Conservation (phyloP, 2,329 filamentous ascomycete species). For the Penicillium sp. region DNA sequence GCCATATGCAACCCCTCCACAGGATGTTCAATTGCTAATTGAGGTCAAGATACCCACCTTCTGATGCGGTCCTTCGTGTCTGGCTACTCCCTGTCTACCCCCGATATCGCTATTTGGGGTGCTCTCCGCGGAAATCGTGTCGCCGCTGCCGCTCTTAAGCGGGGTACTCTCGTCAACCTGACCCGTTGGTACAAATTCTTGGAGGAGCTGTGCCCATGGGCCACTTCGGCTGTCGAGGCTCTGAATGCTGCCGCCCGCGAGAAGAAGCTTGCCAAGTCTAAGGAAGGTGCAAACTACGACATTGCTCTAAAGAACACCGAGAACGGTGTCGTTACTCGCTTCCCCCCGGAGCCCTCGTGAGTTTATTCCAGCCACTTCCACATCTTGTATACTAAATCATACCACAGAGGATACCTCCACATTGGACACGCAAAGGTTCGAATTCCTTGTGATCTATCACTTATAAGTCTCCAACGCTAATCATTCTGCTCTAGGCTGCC, state of each 20-base stretch:
- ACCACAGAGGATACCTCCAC: conserved; percentile 57
- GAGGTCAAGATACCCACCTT: conserved; percentile 69
- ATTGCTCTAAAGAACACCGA: conserved; percentile 82
- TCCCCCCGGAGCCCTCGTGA: conserved; percentile 85
- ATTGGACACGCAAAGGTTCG: conserved; percentile 82
- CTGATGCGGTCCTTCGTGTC: conserved; percentile 83
- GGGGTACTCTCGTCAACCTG: conserved; percentile 73
- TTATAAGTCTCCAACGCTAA: neutral
- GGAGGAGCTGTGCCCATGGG: conserved; percentile 77
- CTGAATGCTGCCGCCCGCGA: conserved; percentile 68
- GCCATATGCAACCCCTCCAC: neutral
- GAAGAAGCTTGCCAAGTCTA: conserved; percentile 68
- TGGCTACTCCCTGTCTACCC: conserved; percentile 73
- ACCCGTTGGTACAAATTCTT: conserved; percentile 86
- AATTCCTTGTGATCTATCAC: neutral
- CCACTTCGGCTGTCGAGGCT: conserved; percentile 67
- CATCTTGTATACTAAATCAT: neutral
- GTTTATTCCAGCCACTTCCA: conserved; percentile 44
- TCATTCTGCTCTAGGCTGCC: conserved; percentile 54
- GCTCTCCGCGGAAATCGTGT: conserved; percentile 81
- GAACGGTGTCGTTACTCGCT: conserved; percentile 86
- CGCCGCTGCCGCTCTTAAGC: conserved; percentile 77
- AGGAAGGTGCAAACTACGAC: conserved; percentile 84
- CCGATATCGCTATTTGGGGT: conserved; percentile 81
- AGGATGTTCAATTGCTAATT: neutral